phyloP scores from a whole-genome alignment of 139 green algal genomes.

The Chlamydomonas urium region DNA sequence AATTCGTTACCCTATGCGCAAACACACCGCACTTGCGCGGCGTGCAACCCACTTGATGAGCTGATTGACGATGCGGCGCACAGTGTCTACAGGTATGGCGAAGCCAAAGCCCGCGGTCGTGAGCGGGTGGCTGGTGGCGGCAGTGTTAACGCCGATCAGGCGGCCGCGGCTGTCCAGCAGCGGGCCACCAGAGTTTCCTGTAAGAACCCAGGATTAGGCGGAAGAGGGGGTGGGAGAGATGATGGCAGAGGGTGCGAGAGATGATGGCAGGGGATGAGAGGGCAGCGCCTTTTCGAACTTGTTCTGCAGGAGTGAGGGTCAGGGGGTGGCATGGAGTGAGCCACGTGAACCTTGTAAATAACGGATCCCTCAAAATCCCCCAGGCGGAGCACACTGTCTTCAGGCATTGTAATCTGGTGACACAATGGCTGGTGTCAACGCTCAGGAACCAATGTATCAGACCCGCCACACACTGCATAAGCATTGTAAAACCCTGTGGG shows the following conservation, averaged over 20 bases:
- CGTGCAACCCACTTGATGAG: slow-evolving; percentile 44
- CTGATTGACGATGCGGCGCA: slow-evolving; percentile 75
- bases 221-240: slow-evolving; percentile 42
- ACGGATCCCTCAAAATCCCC: too few relatives aligned
- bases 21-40: not conserved
- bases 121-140: slow-evolving; percentile 43
- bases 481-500: not conserved
- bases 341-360: too few relatives aligned
- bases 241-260: not conserved
- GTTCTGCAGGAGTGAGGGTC: too few relatives aligned
- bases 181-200: slow-evolving; percentile 43
- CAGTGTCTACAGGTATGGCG: slow-evolving; percentile 68
- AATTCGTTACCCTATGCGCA: not conserved
- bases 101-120: slow-evolving; percentile 77
- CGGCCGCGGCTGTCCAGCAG: slow-evolving; percentile 47
- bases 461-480: too few relatives aligned
- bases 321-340: too few relatives aligned
- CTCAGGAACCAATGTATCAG: too few relatives aligned
- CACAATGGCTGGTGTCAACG: too few relatives aligned
- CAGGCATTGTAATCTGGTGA: too few relatives aligned
- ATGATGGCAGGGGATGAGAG: too few relatives aligned
- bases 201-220: slow-evolving; percentile 7
- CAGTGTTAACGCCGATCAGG: slow-evolving; percentile 69
- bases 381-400: too few relatives aligned
- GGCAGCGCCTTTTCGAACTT: too few relatives aligned